A percentile compares a stretch with the other conserved stretches of the same genome.
Evolutionary conservation across 768 basidiomycete species (phyloP).

Genomic region (Tricholoma sp.): DNA sequence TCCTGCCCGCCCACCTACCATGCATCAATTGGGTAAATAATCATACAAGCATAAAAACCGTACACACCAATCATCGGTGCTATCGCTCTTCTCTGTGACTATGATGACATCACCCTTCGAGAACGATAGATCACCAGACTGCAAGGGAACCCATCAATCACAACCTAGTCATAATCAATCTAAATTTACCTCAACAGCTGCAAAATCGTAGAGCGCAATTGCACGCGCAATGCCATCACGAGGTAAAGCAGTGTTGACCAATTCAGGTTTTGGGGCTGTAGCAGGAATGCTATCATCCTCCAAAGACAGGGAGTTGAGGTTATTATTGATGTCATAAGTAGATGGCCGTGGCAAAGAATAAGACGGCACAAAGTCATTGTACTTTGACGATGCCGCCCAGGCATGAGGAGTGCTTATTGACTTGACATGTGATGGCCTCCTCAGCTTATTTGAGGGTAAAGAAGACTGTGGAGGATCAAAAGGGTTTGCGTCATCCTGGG

Average conservation of each 20-base stretch:
- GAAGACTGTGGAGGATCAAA: background rate
- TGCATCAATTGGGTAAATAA: background rate
- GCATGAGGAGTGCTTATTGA: background rate
- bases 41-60: background rate
- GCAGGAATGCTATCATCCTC: slow-evolving; percentile 24
- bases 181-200: slow-evolving; percentile 56
- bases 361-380: background rate
- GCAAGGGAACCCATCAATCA: slow-evolving; percentile 8
- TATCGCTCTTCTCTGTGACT: slow-evolving; percentile 64
- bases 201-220: slow-evolving; percentile 70
- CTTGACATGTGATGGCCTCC: background rate
- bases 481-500: slow-evolving; percentile 3
- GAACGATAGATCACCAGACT: slow-evolving; percentile 75
- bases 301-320: background rate
- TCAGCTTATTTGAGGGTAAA: background rate
- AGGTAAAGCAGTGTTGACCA: slow-evolving; percentile 42
- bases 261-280: slow-evolving; percentile 41
- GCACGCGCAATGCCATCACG: slow-evolving; percentile 65
- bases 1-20: slow-evolving; percentile 73
- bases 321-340: background rate
- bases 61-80: slow-evolving; percentile 67
- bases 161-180: background rate
- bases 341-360: background rate
- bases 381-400: background rate
- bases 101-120: slow-evolving; percentile 69